A percentile compares a stretch with the other conserved stretches of the same genome.
These are phyloP conservation scores for Chlamydomonas reinhardtii DNA, from an alignment of 163 green algal genomes.

Conservation along the genomic window DNA sequence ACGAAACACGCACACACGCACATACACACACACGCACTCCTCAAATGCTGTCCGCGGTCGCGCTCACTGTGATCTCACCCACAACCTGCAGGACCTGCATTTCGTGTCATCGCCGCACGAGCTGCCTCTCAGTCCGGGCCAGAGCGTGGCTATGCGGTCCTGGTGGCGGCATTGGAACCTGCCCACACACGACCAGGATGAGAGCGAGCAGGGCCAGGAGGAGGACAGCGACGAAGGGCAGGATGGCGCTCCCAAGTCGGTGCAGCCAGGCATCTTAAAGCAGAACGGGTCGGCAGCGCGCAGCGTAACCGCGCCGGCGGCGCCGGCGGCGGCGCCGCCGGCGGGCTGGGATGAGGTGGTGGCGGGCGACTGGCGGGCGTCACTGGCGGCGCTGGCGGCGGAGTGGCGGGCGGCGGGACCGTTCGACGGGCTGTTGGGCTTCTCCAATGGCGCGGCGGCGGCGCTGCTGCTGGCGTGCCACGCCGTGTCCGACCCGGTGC, in stretches of 20 bases:
- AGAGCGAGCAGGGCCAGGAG: conserved; percentile 18
- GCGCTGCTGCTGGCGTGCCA: conserved; percentile 60
- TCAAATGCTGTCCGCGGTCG: too few relatives aligned
- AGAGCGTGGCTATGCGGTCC: conserved; percentile 61
- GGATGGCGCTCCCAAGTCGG: too few relatives aligned
- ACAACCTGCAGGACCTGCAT: conserved; percentile 58
- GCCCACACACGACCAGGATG: conserved; percentile 11
- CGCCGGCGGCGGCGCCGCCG: neutral
- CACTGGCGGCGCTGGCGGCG: conserved; percentile 32
- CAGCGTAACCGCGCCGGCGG: neutral
- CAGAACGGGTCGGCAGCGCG: neutral
- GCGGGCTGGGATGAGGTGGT: conserved; percentile 54
- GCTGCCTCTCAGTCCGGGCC: conserved; percentile 55
- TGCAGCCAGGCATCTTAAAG: neutral
- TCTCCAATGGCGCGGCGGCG: conserved; percentile 70
- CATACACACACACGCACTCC: too few relatives aligned
- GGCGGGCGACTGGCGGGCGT: conserved; percentile 54
- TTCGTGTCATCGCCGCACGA: conserved; percentile 63
- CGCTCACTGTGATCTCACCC: too few relatives aligned
- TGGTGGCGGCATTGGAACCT: conserved; percentile 67
- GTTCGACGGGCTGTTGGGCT: conserved; percentile 68
- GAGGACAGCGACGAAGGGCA: neutral
- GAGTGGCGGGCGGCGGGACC: conserved; percentile 21
- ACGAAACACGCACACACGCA: too few relatives aligned
- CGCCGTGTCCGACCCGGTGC: conserved; percentile 26